Evolutionary conservation across 2,329 filamentous ascomycete species (phyloP).

Genomic region (Nannizziopsis arthrosporioides): DNA sequence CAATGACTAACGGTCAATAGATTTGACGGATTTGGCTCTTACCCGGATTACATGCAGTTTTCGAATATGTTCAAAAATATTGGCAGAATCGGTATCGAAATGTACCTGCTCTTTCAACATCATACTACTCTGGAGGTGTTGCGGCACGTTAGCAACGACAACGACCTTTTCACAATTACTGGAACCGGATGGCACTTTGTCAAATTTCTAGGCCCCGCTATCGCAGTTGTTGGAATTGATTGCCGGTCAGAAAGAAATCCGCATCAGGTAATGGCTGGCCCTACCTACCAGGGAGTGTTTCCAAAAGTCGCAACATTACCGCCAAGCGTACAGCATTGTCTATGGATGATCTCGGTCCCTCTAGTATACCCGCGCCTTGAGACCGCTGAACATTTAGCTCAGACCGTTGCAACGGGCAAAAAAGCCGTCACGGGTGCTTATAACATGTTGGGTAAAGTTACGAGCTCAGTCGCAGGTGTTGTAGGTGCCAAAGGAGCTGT

Average conservation of each 20-base stretch:
- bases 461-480: conserved; percentile 86
- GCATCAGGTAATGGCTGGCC: conserved; percentile 84
- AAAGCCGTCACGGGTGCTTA: conserved; percentile 94
- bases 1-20: conserved; percentile 35
- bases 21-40: conserved; percentile 94
- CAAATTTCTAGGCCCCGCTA: conserved; percentile 84
- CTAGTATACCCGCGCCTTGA: conserved; percentile 84
- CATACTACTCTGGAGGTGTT: conserved; percentile 92
- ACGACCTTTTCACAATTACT: conserved; percentile 90
- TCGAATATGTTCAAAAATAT: conserved; percentile 98
- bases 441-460: conserved; percentile 90
- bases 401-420: conserved; percentile 87
- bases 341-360: conserved; percentile 91
- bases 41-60: conserved; percentile 96
- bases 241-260: conserved; percentile 85
- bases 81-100: conserved; percentile 84
- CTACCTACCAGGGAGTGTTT: conserved; percentile 94
- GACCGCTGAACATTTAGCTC: conserved; percentile 78
- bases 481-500: conserved; percentile 92
- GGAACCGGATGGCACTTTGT: conserved; percentile 98
- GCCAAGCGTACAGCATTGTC: conserved; percentile 86
- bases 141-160: conserved; percentile 74
- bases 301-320: conserved; percentile 87
- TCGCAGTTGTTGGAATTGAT: conserved; percentile 82
- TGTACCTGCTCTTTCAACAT: conserved; percentile 97